A percentile compares a stretch with the other conserved stretches of the same genome.
phyloP scores from a whole-genome alignment of 2,329 filamentous ascomycete species.

The Penicillium sp. region DNA sequence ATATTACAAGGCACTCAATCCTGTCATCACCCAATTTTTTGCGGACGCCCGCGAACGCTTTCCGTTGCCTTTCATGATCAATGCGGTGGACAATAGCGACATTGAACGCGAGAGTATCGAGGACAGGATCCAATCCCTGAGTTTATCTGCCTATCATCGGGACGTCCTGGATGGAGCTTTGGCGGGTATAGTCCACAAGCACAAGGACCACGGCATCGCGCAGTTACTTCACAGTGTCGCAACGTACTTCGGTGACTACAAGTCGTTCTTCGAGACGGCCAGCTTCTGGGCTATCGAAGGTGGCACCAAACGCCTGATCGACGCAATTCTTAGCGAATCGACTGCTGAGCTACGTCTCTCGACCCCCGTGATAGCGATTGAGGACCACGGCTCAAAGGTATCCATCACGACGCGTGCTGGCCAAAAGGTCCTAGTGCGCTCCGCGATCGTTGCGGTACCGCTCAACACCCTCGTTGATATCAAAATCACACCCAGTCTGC shows the following conservation, averaged over 20 bases:
- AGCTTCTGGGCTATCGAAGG: constrained; percentile 1
- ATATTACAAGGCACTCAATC: background rate
- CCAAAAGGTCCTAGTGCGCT: background rate
- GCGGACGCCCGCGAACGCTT: constrained; percentile 15
- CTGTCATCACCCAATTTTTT: constrained; percentile 11
- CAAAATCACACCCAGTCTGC: background rate
- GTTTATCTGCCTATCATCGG: constrained; percentile 5
- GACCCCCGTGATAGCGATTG: background rate
- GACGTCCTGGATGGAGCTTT: constrained; percentile 18
- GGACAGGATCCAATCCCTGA: constrained; percentile 10
- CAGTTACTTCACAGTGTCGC: constrained; percentile 17
- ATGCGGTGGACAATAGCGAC: constrained; percentile 10
- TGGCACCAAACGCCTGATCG: constrained; percentile 2
- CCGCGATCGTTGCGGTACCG: background rate
- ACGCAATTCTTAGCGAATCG: background rate
- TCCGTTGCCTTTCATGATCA: constrained; percentile 10
- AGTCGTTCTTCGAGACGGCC: constrained; percentile 1
- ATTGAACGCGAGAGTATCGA: constrained; percentile 14
- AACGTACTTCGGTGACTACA: constrained; percentile 13
- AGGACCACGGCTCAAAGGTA: constrained; percentile 4
- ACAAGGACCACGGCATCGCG: constrained; percentile 14
- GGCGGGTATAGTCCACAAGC: constrained; percentile 13
- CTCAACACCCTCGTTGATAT: background rate
- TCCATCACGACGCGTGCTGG: background rate
- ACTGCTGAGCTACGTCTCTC: constrained; percentile 5